Percentiles rank a stretch among this genome's conserved stretches.
Conservation (phyloP, 495 filamentous ascomycete genomes). For the Aspergillus hancockii region DNA sequence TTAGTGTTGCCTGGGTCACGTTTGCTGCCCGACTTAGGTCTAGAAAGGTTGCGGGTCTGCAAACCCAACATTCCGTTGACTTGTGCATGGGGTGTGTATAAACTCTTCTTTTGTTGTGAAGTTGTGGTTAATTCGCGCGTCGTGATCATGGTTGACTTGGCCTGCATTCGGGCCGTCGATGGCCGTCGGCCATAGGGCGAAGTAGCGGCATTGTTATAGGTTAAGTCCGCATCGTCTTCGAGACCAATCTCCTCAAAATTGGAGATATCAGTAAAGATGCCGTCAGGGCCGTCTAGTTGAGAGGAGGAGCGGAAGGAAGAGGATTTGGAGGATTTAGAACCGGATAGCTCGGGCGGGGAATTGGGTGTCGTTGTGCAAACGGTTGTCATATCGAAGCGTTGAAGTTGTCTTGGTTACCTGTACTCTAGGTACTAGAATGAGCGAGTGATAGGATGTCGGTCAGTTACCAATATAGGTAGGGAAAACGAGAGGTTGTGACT, state of each 20-base stretch:
- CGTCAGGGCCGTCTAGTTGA: constrained; percentile 63
- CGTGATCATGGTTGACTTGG: constrained; percentile 35
- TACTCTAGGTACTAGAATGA: neutral
- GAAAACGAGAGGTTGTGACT: neutral
- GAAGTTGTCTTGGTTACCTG: neutral
- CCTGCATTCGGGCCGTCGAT: constrained; percentile 34
- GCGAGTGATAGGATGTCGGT: neutral
- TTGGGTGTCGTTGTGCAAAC: constrained; percentile 57
- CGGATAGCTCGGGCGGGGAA: constrained; percentile 81
- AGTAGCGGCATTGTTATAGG: constrained; percentile 28
- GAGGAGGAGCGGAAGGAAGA: constrained; percentile 85
- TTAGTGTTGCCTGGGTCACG: constrained; percentile 25
- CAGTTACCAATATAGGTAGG: constrained; percentile 8
- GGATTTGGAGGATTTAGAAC: constrained; percentile 86
- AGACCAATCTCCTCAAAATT: constrained; percentile 96
- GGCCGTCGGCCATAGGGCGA: constrained; percentile 38
- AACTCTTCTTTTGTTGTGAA: constrained; percentile 50
- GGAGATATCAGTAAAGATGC: constrained; percentile 64
- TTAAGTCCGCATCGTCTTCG: constrained; percentile 59
- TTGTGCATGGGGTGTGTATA: constrained; percentile 30
- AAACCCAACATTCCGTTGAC: constrained; percentile 28
- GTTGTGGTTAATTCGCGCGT: constrained; percentile 45
- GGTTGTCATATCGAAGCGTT: constrained; percentile 57
- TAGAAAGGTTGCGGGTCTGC: constrained; percentile 27
- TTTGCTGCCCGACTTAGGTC: constrained; percentile 24